Evolutionary conservation across 495 filamentous ascomycete genomes (phyloP).

Genomic region (Hyaloscypha bicolor): DNA sequence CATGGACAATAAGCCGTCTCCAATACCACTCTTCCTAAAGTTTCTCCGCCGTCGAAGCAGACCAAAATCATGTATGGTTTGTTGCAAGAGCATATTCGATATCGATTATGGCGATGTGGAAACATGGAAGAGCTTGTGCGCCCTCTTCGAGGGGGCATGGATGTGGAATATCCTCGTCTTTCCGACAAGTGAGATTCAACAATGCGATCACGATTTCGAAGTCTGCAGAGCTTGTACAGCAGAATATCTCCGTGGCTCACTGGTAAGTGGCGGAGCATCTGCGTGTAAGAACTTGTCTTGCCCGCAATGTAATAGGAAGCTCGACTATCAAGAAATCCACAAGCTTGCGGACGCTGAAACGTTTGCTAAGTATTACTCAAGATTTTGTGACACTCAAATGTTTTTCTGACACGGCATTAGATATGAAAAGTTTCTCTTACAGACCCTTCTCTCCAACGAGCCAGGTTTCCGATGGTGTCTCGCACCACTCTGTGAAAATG

Average conservation of each 20-base stretch:
- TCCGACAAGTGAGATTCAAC: constrained; percentile 9
- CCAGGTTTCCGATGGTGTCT: constrained; percentile 15
- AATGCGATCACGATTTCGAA: constrained; percentile 19
- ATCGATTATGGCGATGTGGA: constrained; percentile 11
- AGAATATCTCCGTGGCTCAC: constrained; percentile 8
- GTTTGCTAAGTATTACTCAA: constrained; percentile 2
- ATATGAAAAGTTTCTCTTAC: constrained; percentile 14
- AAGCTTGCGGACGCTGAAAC: constrained; percentile 13
- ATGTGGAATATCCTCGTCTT: constrained; percentile 17
- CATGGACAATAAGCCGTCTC: constrained; percentile 6
- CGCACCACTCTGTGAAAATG: constrained; percentile 5
- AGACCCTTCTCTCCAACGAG: constrained; percentile 14
- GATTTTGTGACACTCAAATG: not conserved
- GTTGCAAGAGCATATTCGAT: constrained; percentile 16
- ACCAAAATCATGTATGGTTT: constrained; percentile 5
- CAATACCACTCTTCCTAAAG: constrained; percentile 13
- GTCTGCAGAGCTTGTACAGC: constrained; percentile 14
- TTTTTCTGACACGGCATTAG: not conserved
- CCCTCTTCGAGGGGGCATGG: constrained; percentile 11
- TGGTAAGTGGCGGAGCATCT: constrained; percentile 6
- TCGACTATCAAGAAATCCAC: constrained; percentile 1
- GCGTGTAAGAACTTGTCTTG: constrained; percentile 12
- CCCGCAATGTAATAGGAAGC: constrained; percentile 7
- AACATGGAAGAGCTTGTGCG: constrained; percentile 1
- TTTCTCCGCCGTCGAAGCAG: constrained; percentile 6